Evolutionary conservation across 2,329 filamentous ascomycete species (phyloP).

Genomic region (Ophiostoma sp.): DNA sequence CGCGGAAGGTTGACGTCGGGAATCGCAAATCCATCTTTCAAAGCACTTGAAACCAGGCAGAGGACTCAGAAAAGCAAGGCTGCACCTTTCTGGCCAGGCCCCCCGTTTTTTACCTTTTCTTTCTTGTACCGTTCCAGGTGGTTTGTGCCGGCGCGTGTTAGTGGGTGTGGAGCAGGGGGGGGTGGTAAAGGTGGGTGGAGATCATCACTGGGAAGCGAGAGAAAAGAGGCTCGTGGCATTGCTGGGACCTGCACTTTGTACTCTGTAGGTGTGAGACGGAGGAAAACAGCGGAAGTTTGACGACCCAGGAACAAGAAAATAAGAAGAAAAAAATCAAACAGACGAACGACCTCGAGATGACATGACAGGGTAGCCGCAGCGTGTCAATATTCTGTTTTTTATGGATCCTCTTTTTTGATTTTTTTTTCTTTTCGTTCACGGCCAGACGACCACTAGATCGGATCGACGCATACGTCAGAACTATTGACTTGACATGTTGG

Average conservation of each 20-base stretch:
- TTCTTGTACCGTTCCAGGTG: not conserved
- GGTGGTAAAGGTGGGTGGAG: not conserved
- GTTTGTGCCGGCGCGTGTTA: not conserved
- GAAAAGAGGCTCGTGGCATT: conserved; percentile 5
- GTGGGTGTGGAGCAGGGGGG: conserved; percentile 14
- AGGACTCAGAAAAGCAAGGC: not conserved
- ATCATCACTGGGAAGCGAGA: not conserved
- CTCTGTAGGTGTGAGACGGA: not conserved
- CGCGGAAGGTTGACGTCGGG: not conserved
- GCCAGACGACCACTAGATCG: not conserved
- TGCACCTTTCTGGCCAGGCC: not conserved
- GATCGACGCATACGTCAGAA: conserved; percentile 2
- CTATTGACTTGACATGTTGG: conserved; percentile 7
- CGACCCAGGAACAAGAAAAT: not conserved
- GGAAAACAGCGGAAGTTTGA: not conserved
- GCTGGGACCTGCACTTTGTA: not conserved
- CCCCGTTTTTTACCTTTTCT: not conserved
- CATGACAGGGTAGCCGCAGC: conserved; percentile 3
- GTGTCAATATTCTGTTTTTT: not conserved
- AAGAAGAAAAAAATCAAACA: not conserved
- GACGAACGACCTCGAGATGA: not conserved
- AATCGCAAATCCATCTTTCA: not conserved
- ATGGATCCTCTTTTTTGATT: not conserved
- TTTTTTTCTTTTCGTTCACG: not conserved
- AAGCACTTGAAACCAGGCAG: not conserved